A percentile compares a stretch with the other conserved stretches of the same genome.
phyloP scores from a whole-genome alignment of 208 protist genomes.

The Tetramitus jugosus region DNA sequence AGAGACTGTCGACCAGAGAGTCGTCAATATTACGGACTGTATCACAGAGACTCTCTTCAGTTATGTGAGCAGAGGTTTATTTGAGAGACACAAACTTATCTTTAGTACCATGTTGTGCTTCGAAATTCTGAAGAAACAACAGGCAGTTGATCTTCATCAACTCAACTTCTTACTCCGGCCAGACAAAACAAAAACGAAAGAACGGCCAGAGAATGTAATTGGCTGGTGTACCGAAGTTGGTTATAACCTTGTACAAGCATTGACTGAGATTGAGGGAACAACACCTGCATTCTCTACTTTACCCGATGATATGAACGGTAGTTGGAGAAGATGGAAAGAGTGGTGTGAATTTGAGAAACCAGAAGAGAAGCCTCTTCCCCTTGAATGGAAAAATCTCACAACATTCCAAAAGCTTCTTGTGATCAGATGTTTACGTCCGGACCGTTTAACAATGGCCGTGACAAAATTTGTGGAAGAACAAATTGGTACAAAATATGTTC shows the following conservation, averaged over 20 bases:
- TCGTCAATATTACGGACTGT: conserved; percentile 47
- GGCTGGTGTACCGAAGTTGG: conserved; percentile 32
- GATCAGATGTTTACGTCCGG: conserved; percentile 86
- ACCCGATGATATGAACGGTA: conserved; percentile 31
- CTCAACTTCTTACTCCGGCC: conserved; percentile 56
- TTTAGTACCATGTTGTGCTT: conserved; percentile 54
- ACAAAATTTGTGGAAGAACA: conserved; percentile 75
- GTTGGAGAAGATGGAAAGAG: conserved; percentile 34
- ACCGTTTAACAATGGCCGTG: conserved; percentile 88
- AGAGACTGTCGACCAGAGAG: conserved; percentile 34
- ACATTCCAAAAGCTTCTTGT: conserved; percentile 90
- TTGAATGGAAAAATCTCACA: conserved; percentile 81
- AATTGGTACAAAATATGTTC: conserved; percentile 87
- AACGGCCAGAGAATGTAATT: conserved; percentile 35
- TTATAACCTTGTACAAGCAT: conserved; percentile 36
- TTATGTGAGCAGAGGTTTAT: conserved; percentile 52
- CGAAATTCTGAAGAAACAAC: conserved; percentile 43
- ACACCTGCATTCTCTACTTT: conserved; percentile 30
- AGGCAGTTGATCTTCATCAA: conserved; percentile 40
- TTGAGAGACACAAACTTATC: conserved; percentile 43
- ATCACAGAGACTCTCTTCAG: conserved; percentile 52
- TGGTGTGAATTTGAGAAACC: conserved; percentile 50
- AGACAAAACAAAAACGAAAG: conserved; percentile 25
- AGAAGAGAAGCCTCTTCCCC: conserved; percentile 59
- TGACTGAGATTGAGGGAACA: conserved; percentile 39